Evolutionary conservation across 805 yeast genomes (phyloP), one percentile per base, ranked within the genome.

Genomic region (Candida argentea): DNA sequence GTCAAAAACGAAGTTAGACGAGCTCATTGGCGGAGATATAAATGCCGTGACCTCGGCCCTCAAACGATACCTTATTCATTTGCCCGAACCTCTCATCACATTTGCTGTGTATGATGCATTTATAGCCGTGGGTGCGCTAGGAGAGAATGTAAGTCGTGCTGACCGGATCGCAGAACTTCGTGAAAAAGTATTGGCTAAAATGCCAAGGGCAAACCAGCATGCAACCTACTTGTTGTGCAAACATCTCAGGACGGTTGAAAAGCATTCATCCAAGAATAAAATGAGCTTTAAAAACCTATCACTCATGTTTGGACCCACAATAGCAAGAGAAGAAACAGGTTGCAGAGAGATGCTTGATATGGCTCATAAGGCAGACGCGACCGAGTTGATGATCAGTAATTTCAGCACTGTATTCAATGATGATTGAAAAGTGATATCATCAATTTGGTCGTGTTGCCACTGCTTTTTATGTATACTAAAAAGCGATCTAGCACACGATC

Each of bases 271-370:
- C 8, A 46, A 54, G 24, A 91, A 87, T 48, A 67, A 87, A 50
- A 91, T 91, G 98, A 82, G 70, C 23, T 61, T 70, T 41, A 76
- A 76, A 51, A 86, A 91, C 44, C 55, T 91, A 29, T 77, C 95
- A 0, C 84, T 91, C 24, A 95, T 89, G 5, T 91, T 91, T 63
- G 94, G 95, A 2, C 97, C 98, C 3, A 85, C 95, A 5, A 56
- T 91, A 24, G 78, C 86, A 0, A 67, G 94, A 26, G 94, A 85
- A 43, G 57, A 66, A 34, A 67, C 74, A 22, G 87, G 94, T 5
- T 85, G 80, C 38, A 69, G 77, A 30, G 98, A 91, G 50, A 72
- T 91, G 50, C 45, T 64, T 30, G 97, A 91, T 50, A 84, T 85
- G 81, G 80, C 79, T 15, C 67, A 73, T 28, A 70, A 89, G 48